A percentile compares a stretch with the other conserved stretches of the same genome.
Conservation (phyloP, 768 basidiomycete species). For the Boletus sp. region DNA sequence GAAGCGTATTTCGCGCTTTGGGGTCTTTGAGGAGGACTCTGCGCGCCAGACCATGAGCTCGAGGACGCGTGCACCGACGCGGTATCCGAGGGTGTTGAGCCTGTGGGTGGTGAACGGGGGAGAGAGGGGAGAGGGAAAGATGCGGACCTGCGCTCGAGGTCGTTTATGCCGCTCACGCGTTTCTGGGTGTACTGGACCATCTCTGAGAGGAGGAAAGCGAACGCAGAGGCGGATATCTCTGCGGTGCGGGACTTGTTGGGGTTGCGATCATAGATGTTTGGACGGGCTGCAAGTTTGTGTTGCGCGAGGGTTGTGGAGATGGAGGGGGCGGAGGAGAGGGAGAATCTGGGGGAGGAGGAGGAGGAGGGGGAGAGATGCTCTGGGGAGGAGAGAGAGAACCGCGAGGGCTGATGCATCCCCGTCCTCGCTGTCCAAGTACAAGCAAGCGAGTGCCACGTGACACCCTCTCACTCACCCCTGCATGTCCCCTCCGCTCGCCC, state of each 20-base stretch:
- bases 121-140: neutral
- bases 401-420: slow-evolving; percentile 53
- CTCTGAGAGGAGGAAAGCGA: slow-evolving; percentile 90
- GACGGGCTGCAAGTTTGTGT: slow-evolving; percentile 43
- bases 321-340: slow-evolving; percentile 54
- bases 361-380: slow-evolving; percentile 53
- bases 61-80: slow-evolving; percentile 82
- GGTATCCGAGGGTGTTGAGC: slow-evolving; percentile 89
- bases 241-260: slow-evolving; percentile 82
- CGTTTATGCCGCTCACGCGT: slow-evolving; percentile 89
- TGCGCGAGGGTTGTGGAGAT: slow-evolving; percentile 35
- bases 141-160: slow-evolving; percentile 84
- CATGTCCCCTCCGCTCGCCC: slow-evolving; percentile 38
- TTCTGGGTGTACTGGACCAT: slow-evolving; percentile 95
- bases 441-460: neutral
- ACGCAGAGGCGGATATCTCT: slow-evolving; percentile 82
- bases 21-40: slow-evolving; percentile 78
- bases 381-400: slow-evolving; percentile 57
- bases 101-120: slow-evolving; percentile 37
- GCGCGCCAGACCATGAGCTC: slow-evolving; percentile 82
- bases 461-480: neutral
- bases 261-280: slow-evolving; percentile 85
- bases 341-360: slow-evolving; percentile 61
- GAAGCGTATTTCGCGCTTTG: slow-evolving; percentile 88
- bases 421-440: slow-evolving; percentile 35